Conservation (phyloP, 768 basidiomycete genomes). For the Hericium rajendrae region DNA sequence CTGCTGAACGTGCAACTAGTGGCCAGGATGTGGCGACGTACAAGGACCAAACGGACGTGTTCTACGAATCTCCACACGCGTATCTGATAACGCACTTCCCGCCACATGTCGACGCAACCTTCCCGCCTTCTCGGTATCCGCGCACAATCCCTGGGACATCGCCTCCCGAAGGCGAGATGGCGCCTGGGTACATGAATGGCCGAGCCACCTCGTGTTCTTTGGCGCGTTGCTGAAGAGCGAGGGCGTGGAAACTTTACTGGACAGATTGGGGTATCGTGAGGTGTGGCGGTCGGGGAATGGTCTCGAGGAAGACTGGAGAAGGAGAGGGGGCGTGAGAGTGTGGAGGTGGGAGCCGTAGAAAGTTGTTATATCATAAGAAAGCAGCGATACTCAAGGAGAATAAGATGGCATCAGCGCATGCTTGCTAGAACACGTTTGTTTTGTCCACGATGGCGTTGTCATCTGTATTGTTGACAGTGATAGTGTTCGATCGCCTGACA, state of each 20-base stretch:
- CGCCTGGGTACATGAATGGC: constrained; percentile 69
- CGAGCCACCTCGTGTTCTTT: constrained; percentile 75
- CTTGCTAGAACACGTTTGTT: too few relatives aligned
- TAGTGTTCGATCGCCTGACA: too few relatives aligned
- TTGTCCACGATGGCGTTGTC: too few relatives aligned
- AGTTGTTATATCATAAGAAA: too few relatives aligned
- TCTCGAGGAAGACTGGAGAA: constrained; percentile 66
- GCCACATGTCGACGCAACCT: constrained; percentile 41
- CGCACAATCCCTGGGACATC: constrained; percentile 37
- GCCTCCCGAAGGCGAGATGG: constrained; percentile 12
- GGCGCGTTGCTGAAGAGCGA: constrained; percentile 56
- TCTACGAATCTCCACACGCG: constrained; percentile 59
- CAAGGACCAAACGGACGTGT: constrained; percentile 72
- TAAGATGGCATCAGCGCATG: too few relatives aligned
- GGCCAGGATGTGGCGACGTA: constrained; percentile 48
- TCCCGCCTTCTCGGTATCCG: constrained; percentile 55
- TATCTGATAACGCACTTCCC: constrained; percentile 72
- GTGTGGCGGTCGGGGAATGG: constrained; percentile 54
- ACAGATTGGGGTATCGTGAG: constrained; percentile 50
- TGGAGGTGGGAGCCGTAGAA: constrained; percentile 31
- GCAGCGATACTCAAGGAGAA: too few relatives aligned
- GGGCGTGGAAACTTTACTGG: constrained; percentile 38
- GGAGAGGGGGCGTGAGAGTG: constrained; percentile 60
- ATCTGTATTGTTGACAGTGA: too few relatives aligned
- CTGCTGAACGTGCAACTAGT: constrained; percentile 20